These are phyloP conservation scores for Camelina sativa DNA, from an alignment of 345 rosid species.

Conservation along the genomic window DNA sequence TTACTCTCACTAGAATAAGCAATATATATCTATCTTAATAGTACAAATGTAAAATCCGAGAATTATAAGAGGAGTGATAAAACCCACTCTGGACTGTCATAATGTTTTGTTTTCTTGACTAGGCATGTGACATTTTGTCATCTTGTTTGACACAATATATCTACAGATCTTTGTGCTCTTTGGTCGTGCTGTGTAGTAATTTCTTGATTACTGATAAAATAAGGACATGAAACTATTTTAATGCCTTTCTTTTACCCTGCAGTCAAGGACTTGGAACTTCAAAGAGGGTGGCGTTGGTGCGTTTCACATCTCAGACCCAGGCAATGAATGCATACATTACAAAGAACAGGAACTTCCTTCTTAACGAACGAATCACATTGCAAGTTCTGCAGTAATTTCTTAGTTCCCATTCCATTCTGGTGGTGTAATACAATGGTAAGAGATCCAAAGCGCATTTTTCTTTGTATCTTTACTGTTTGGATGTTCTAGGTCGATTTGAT, in stretches of 20 bases:
- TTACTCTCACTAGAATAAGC: background rate
- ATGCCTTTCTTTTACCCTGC: conserved; percentile 34
- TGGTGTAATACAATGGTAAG: conserved; percentile 3
- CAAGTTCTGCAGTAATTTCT: conserved; percentile 65
- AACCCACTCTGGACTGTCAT: background rate
- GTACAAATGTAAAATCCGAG: background rate
- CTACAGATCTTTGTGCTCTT: conserved; percentile 5
- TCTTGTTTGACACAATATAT: conserved; percentile 1
- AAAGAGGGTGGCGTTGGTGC: conserved; percentile 52
- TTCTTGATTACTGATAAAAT: background rate
- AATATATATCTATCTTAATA: background rate
- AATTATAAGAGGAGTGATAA: background rate
- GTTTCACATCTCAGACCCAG: conserved; percentile 55
- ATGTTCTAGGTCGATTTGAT: conserved; percentile 25
- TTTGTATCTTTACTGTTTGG: background rate
- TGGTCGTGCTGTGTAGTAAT: background rate
- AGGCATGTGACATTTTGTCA: background rate
- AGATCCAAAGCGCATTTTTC: background rate
- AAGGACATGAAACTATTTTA: conserved; percentile 5
- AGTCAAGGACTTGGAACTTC: conserved; percentile 48
- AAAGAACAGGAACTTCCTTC: conserved; percentile 68
- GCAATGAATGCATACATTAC: conserved; percentile 69
- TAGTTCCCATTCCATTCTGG: background rate
- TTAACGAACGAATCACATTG: conserved; percentile 59
- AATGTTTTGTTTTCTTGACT: background rate